Evolutionary conservation across 2,329 filamentous ascomycete species (phyloP), one percentile per base, ranked within the genome.

Genomic region (Pseudogymnoascus sp.): DNA sequence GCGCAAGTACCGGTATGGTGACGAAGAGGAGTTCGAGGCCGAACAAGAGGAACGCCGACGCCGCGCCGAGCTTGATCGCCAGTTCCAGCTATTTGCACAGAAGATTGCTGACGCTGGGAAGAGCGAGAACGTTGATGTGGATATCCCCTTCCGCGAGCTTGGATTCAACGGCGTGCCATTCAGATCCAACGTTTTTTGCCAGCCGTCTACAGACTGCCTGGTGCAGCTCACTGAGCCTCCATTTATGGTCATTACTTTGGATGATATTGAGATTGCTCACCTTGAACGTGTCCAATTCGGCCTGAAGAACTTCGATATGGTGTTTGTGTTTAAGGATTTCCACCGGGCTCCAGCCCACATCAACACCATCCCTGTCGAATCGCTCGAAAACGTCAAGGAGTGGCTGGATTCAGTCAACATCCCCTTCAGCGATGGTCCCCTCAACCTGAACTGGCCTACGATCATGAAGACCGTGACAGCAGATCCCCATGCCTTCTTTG

Each of bases 401-500:
- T 99, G 94, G 87, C 83, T 99, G 8, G 93, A 99, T 75, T 92
- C 88, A 1, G 92, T 94, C 57, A 93, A 99, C 71, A 96, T 99
- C 71, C 87, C 94, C 15, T 97, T 87, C 78, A 89, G 86, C 11
- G 95, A 99, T 75, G 94, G 94, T 62, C 94, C 93, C 1, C 85
- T 99, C 67, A 99, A 99, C 77, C 82, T 99, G 62, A 97, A 97
- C 80, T 99, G 94, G 94, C 89, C 90, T 9, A 96, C 92, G 14
- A 99, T 99, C 72, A 99, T 99, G 91, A 99, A 99, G 82, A 99
- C 94, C 0, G 92, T 99, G 25, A 93, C 89, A 18, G 87, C 89
- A 36, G 92, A 99, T 72, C 90, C 94, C 2, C 93, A 99, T 72
- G 85, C 88, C 68, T 99, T 99, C 84, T 99, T 97, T 75, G 84